Base-by-base conservation (phyloP, 2,329 filamentous ascomycete genomes). In the Stagonosporopsis chrysanthemi region DNA sequence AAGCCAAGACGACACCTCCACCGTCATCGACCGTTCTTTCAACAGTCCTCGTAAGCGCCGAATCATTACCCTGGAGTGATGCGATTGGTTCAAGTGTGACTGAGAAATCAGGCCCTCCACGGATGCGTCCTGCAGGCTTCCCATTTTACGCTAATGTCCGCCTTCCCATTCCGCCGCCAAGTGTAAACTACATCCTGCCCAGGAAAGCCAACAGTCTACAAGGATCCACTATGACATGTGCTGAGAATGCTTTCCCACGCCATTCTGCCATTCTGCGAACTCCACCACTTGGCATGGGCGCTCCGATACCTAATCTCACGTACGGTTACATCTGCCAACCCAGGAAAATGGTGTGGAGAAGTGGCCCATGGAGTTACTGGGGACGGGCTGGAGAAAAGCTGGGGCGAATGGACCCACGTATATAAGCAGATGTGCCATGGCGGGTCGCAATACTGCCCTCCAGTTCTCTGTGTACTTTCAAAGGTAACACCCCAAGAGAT, bases 141-240 rank as follows among this genome's bases (percentile, higher is more conserved):
- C 38, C 23, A 44, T 7, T 26, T 9, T 31, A 36, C 52, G 36
- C 46, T 54, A 50, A 40, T 17, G 38, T 40, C 45, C 58, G 55
- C 59, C 52, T 28, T 47, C 40, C 35, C 48, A 47, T 43, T 63
- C 58, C 61, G 59, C 62, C 40, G 64, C 66, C 65, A 68, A 67
- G 63, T 50, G 33, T 26, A 45, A 41, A 47, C 56, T 24, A 47
- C 50, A 41, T 45, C 62, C 63, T 52, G 66, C 66, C 66, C 45
- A 66, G 65, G 52, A 47, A 57, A 53, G 51, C 51, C 58, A 63
- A 65, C 55, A 53, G 38, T 46, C 45, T 47, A 50, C 39, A 44
- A 46, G 38, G 61, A 54, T 59, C 67, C 69, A 66, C 67, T 64
- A 71, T 71, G 69, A 71, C 65, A 69, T 71, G 43, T 50, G 56